Evolutionary conservation across 2,329 filamentous ascomycete species (phyloP), one percentile per base, ranked within the genome.

Genomic region (Ophioceras dolichostomum): DNA sequence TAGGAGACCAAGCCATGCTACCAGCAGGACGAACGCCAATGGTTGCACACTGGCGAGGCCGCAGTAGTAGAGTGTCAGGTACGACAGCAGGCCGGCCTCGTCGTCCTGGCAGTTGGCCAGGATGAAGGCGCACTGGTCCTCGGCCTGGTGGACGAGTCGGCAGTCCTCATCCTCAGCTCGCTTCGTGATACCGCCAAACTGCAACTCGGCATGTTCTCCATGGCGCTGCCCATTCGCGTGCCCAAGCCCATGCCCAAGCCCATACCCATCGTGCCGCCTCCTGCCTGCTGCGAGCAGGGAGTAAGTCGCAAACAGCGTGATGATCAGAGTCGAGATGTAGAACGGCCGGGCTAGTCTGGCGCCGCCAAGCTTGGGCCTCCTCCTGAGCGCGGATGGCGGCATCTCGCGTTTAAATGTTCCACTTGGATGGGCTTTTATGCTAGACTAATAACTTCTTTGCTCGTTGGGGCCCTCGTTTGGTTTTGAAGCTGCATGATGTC

Each of bases 61-160:
- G 67, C 91, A 98, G 60, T 94, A 98, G 66, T 94, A 98, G 38
- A 96, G 68, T 16, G 78, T 71, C 33, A 96, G 73, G 59, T 98
- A 98, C 19, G 85, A 82, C 40, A 95, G 64, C 43, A 96, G 73
- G 21, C 91, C 89, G 38, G 88, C 83, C 60, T 95, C 84, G 54
- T 95, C 86, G 50, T 93, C 86, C 24, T 72, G 67, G 58, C 91
- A 98, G 57, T 95, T 83, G 39, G 70, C 67, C 47, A 69, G 76
- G 40, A 96, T 76, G 59, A 91, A 96, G 47, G 78, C 77, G 64
- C 91, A 98, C 61, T 95, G 76, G 55, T 98, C 83, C 41, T 67
- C 52, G 37, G 78, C 81, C 34, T 73, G 61, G 57, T 91, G 85
- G 39, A 98, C 85, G 24, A 83, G 64, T 41, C 79, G 79, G 55